Evolutionary conservation across 2,329 filamentous ascomycete species (phyloP), one percentile per base, ranked within the genome.

Genomic region (Arthrinium phaeospermum): DNA sequence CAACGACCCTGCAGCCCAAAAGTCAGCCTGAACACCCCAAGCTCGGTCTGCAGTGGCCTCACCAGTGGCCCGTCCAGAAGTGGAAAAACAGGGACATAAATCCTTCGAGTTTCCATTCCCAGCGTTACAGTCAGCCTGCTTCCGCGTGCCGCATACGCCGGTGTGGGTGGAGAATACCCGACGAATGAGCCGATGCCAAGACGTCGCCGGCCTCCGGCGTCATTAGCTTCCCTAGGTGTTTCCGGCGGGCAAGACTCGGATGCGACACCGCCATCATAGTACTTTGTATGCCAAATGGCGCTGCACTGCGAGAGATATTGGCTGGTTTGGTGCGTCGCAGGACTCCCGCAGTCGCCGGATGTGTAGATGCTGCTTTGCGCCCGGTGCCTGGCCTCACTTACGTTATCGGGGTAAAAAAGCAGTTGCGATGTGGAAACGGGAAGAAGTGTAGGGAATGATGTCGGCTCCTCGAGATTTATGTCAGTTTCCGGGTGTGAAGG

Each of bases 141-240:
- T 41, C 57, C 34, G 53, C 12, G 6, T 30, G 27, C 27, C 27
- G 27, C 27, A 30, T 2, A 6, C n/a, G 57, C 19, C 57, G 53
- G 34, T 64, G 22, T 13, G 19, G 12, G 57, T n/a, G 30, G 57
- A 0, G 34, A 10, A 64, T 8, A 10, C 57, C 57, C 57, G 57
- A 64, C 57, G 57, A 64, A 64, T 64, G 10, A 64, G 19, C 57
- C 57, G 57, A 24, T 64, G 57, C 57, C 57, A 37, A 64, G 57
- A 61, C n/a, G 7, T 64, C 34, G 30, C 57, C 30, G 57, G 57
- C 57, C 57, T 64, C 57, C 57, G 57, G 57, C 57, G 57, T 41
- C 19, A n/a, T 14, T 64, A 64, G 57, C 34, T 6, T 14, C 14
- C 3, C 24, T 6, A 19, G 30, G 34, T 1, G 7, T 64, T 41